These are phyloP conservation scores for Pueraria montana DNA, from an alignment of 306 rosid genomes.

Conservation along the genomic window DNA sequence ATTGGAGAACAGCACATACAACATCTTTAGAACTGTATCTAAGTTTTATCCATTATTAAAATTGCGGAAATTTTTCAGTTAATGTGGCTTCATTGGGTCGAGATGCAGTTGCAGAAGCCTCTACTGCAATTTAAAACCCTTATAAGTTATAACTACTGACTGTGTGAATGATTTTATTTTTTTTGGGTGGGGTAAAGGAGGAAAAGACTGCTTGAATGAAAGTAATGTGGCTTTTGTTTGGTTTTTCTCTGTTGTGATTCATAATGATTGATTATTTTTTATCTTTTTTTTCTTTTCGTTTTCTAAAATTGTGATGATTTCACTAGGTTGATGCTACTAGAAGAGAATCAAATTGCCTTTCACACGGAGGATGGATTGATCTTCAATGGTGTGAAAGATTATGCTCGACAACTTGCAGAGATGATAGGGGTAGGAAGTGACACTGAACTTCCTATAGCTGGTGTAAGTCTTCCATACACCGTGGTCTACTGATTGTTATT, in stretches of 20 bases:
- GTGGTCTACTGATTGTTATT: constrained; percentile 22
- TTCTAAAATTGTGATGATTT: constrained; percentile 24
- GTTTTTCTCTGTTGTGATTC: constrained; percentile 9
- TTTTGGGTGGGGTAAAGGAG: not conserved
- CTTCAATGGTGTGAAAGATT: constrained; percentile 93
- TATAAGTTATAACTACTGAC: not conserved
- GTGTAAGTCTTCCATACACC: constrained; percentile 67
- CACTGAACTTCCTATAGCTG: constrained; percentile 82
- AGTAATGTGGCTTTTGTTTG: constrained; percentile 14
- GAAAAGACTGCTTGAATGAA: constrained; percentile 12
- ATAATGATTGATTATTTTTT: not conserved
- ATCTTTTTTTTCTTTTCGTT: not conserved
- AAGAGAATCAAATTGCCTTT: constrained; percentile 98
- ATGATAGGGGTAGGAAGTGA: constrained; percentile 94
- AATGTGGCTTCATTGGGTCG: not conserved
- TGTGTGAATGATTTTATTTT: not conserved
- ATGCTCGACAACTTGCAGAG: constrained; percentile 92
- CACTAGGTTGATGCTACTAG: constrained; percentile 89
- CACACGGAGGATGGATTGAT: constrained; percentile 92
- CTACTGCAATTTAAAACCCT: not conserved
- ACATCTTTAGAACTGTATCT: too few species aligned
- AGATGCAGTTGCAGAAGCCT: not conserved
- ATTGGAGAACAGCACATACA: too few species aligned
- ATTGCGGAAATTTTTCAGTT: not conserved
- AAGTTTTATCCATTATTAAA: too few species aligned